phyloP scores from a whole-genome alignment of 495 filamentous ascomycete species.

The Aspergillus olivimuriae region DNA sequence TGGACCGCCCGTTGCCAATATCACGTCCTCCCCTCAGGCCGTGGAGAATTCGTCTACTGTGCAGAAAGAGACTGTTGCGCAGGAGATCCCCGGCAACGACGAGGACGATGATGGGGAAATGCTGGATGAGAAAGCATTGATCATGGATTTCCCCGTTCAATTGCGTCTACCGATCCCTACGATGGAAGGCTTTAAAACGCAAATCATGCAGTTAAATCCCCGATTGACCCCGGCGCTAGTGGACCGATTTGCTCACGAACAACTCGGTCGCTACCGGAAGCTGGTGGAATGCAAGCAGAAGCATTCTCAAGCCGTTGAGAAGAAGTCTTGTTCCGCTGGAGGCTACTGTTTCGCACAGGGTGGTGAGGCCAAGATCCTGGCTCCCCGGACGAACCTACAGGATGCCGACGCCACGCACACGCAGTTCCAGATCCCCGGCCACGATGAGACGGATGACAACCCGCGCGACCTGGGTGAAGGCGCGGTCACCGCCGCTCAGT shows the following conservation, averaged over 20 bases:
- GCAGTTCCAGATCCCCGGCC: constrained; percentile 43
- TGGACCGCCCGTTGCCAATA: constrained; percentile 40
- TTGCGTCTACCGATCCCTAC: constrained; percentile 59
- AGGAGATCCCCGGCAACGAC: constrained; percentile 22
- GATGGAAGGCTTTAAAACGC: constrained; percentile 67
- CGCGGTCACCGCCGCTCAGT: constrained; percentile 60
- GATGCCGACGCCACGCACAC: constrained; percentile 38
- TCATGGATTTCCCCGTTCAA: constrained; percentile 42
- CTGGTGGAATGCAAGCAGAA: constrained; percentile 67
- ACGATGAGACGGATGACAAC: constrained; percentile 57
- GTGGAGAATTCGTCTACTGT: constrained; percentile 3
- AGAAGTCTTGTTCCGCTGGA: constrained; percentile 51
- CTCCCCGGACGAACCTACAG: constrained; percentile 39
- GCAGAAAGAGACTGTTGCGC: constrained; percentile 1
- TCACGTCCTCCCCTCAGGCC: constrained; percentile 30
- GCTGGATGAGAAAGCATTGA: constrained; percentile 35
- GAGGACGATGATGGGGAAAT: constrained; percentile 43
- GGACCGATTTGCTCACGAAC: constrained; percentile 78
- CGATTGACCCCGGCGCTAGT: constrained; percentile 61
- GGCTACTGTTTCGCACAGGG: constrained; percentile 59
- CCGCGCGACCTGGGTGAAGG: constrained; percentile 58
- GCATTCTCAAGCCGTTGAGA: constrained; percentile 53
- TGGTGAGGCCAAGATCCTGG: constrained; percentile 47
- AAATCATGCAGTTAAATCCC: constrained; percentile 69
- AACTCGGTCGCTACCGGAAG: constrained; percentile 71